Percentiles rank a stretch among this genome's conserved stretches.
Evolutionary conservation across 2,329 filamentous ascomycete genomes (phyloP).

Genomic region (Curvularia sp.): DNA sequence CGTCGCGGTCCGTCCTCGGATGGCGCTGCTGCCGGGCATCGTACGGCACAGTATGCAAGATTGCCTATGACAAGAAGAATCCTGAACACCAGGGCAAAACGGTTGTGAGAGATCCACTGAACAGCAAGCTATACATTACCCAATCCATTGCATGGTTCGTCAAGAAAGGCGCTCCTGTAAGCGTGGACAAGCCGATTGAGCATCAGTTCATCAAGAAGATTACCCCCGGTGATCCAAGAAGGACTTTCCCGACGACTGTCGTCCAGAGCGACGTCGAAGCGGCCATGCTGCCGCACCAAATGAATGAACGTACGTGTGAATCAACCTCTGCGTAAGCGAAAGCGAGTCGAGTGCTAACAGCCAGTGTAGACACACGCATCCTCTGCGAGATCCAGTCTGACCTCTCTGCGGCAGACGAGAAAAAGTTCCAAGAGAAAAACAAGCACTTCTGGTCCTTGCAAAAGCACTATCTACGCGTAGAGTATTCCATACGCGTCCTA

Average conservation of each 20-base stretch:
- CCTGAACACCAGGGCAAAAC: conserved; percentile 38
- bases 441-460: conserved; percentile 47
- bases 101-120: conserved; percentile 39
- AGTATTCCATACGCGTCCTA: conserved; percentile 49
- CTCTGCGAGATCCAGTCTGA: conserved; percentile 50
- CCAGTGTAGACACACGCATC: conserved; percentile 33
- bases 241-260: conserved; percentile 44
- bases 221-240: conserved; percentile 41
- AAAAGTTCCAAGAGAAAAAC: conserved; percentile 48
- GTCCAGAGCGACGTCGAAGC: conserved; percentile 40
- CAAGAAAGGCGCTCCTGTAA: conserved; percentile 45
- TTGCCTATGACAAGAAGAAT: conserved; percentile 47
- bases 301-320: conserved; percentile 31
- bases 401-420: conserved; percentile 41
- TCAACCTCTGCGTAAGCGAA: neutral
- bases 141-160: conserved; percentile 52
- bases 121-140: conserved; percentile 48
- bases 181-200: conserved; percentile 43
- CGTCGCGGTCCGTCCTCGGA: conserved; percentile 54
- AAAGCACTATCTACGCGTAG: conserved; percentile 45
- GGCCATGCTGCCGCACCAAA: conserved; percentile 35
- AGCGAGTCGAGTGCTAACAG: neutral
- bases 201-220: conserved; percentile 47
- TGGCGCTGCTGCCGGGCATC: conserved; percentile 50
- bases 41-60: conserved; percentile 51